A percentile compares a stretch with the other conserved stretches of the same genome.
These are phyloP conservation scores for Paratinospora sagittata DNA, from an alignment of 164 flowering plant genomes.

Conservation along the genomic window DNA sequence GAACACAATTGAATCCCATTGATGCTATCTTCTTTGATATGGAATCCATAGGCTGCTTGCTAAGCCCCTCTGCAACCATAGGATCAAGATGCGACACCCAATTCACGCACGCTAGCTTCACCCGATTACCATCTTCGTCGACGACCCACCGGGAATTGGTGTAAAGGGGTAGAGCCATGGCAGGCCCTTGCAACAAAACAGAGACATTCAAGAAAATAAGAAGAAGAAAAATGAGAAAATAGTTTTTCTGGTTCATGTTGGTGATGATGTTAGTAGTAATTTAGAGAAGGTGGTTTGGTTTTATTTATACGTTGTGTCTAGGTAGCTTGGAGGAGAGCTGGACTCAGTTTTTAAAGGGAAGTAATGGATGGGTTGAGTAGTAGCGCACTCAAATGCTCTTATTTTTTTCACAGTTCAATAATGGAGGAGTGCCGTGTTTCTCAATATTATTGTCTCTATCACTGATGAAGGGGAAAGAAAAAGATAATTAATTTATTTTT, in stretches of 20 bases:
- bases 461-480: too few species aligned
- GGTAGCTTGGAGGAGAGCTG: not conserved
- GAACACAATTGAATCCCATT: constrained; percentile 82
- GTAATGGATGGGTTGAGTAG: not conserved
- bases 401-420: not conserved
- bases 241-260: constrained; percentile 1
- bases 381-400: not conserved
- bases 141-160: constrained; percentile 80
- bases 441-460: not conserved
- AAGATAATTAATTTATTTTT: too few species aligned
- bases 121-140: constrained; percentile 49
- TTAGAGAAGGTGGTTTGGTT: not conserved
- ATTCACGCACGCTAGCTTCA: constrained; percentile 78
- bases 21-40: constrained; percentile 42
- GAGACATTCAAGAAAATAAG: not conserved
- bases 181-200: constrained; percentile 8
- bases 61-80: constrained; percentile 83
- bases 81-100: constrained; percentile 75
- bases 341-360: not conserved
- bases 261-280: not conserved
- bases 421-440: not conserved
- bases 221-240: not conserved
- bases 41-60: constrained; percentile 62
- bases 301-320: not conserved
- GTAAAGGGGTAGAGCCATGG: constrained; percentile 38